Evolutionary conservation across 768 basidiomycete species (phyloP).

Genomic region (Trametes coccinea): DNA sequence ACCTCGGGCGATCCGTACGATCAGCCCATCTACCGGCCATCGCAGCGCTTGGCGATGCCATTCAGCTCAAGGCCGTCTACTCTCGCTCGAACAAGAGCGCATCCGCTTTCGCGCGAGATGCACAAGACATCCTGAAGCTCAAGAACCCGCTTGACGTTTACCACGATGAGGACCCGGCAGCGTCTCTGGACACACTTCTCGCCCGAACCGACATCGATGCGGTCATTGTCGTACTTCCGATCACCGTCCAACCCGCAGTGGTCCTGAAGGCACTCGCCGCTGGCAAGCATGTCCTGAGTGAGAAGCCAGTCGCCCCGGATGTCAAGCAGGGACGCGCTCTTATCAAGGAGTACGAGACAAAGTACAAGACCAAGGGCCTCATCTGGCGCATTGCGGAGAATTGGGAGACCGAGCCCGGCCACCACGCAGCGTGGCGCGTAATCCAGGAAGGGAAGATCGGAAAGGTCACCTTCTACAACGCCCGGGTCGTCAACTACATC

Average conservation of each 20-base stretch:
- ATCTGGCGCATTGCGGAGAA: conserved; percentile 86
- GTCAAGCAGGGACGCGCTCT: conserved; percentile 62
- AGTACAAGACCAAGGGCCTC: conserved; percentile 65
- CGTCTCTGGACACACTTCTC: conserved; percentile 63
- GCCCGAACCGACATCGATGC: conserved; percentile 66
- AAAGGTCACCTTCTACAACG: conserved; percentile 65
- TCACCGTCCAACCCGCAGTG: conserved; percentile 69
- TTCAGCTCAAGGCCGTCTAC: conserved; percentile 69
- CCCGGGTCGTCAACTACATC: conserved; percentile 51
- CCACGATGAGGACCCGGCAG: conserved; percentile 47
- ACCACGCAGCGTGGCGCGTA: conserved; percentile 45
- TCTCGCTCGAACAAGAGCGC: conserved; percentile 72
- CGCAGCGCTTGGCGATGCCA: conserved; percentile 48
- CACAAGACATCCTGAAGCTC: conserved; percentile 43
- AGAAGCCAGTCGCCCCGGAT: conserved; percentile 83
- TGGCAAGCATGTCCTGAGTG: conserved; percentile 86
- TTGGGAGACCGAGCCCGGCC: conserved; percentile 67
- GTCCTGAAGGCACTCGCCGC: conserved; percentile 64
- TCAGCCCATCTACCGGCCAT: conserved; percentile 82
- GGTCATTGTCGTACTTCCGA: conserved; percentile 78
- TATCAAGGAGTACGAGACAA: conserved; percentile 63
- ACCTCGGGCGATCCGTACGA: conserved; percentile 3
- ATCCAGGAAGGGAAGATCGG: conserved; percentile 69
- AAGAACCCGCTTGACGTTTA: conserved; percentile 49
- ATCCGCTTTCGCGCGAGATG: conserved; percentile 49